Percentiles rank a stretch among this genome's conserved stretches.
These are phyloP conservation scores for Pochonia chlamydosporia DNA, from an alignment of 2,329 filamentous ascomycete species.

Conservation along the genomic window DNA sequence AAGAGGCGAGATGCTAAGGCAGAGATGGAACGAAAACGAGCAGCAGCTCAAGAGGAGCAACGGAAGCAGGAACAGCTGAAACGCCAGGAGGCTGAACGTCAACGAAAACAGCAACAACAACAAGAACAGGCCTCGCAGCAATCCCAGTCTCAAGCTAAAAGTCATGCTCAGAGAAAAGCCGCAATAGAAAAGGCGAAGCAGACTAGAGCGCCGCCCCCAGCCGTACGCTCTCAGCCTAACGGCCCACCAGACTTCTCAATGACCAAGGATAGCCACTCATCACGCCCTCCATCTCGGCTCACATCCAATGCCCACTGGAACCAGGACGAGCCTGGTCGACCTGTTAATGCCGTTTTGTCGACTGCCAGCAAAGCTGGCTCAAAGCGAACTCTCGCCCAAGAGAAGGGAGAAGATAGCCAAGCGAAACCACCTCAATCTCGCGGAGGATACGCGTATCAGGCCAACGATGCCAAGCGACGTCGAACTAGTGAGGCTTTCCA, in stretches of 20 bases:
- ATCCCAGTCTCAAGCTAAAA: conserved; percentile 59
- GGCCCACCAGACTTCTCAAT: conserved; percentile 40
- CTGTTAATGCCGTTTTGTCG: conserved; percentile 55
- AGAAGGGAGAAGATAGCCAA: conserved; percentile 50
- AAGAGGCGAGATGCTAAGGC: conserved; percentile 76
- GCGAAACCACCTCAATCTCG: conserved; percentile 40
- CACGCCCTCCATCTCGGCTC: conserved; percentile 52
- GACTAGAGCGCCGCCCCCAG: conserved; percentile 56
- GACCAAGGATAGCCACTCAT: conserved; percentile 25
- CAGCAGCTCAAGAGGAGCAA: conserved; percentile 60
- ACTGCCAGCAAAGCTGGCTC: conserved; percentile 53
- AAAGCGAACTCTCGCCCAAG: conserved; percentile 68
- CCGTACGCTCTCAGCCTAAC: conserved; percentile 48
- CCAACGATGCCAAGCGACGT: conserved; percentile 71
- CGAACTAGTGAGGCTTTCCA: conserved; percentile 70
- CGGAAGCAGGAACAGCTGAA: conserved; percentile 51
- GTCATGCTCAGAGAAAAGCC: conserved; percentile 57
- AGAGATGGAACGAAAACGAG: conserved; percentile 72
- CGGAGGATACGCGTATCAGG: conserved; percentile 56
- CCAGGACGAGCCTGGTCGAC: conserved; percentile 55
- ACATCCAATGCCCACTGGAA: conserved; percentile 44
- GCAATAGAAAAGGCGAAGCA: conserved; percentile 61
- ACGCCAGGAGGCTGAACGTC: conserved; percentile 56
- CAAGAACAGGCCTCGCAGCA: conserved; percentile 38
- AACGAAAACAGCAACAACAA: conserved; percentile 55